Evolutionary conservation across 163 green algal species (phyloP), one percentile per base, ranked within the genome.

Genomic region (Scenedesmus sp.): DNA sequence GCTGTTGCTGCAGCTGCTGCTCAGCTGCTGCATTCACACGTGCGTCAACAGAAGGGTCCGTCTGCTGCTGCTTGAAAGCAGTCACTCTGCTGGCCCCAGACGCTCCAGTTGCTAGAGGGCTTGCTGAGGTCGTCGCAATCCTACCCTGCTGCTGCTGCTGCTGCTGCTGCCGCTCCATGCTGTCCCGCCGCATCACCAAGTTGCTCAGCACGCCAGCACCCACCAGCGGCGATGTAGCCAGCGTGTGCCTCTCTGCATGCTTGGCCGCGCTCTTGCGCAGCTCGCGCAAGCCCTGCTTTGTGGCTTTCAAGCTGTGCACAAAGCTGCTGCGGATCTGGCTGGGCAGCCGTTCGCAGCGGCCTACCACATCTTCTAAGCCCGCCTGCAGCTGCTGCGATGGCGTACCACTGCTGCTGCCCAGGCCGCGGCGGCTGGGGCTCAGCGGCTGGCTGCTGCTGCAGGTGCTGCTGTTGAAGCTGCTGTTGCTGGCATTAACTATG

Each of bases 61-160:
- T 23, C 79, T 85, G 79, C 79, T 85, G 79, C 26, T 85, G 26
- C 13, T 85, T 23, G 15, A 59, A 7, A 8, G 54, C 79, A 15
- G 79, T 59, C 23, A n/a, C 23, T 64, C 16, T 85, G 56, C 79
- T n/a, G 6, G 79, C 79, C 7, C 79, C 79, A 85, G 52, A 23
- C 10, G 46, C 79, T 64, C 15, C 79, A 85, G 79, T n/a, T 76
- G 66, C 66, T 13, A 73, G 64, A 73, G 9, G 64, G 12, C 64
- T 73, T 18, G 64, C 64, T 73, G 64, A 18, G 34, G 34, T 46
- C 34, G 34, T 1, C 34, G 34, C 34, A 5, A 56, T 18, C 79
- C 79, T 85, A n/a, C 3, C 52, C 79, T 85, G 79, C 79, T 85
- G 81, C 81, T 86, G 81, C 81, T 86, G 81, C 81, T 86, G 81